A percentile compares a stretch with the other conserved stretches of the same genome.
These are phyloP conservation scores for Auriculariales sp. DNA, from an alignment of 768 basidiomycete genomes.

Conservation along the genomic window DNA sequence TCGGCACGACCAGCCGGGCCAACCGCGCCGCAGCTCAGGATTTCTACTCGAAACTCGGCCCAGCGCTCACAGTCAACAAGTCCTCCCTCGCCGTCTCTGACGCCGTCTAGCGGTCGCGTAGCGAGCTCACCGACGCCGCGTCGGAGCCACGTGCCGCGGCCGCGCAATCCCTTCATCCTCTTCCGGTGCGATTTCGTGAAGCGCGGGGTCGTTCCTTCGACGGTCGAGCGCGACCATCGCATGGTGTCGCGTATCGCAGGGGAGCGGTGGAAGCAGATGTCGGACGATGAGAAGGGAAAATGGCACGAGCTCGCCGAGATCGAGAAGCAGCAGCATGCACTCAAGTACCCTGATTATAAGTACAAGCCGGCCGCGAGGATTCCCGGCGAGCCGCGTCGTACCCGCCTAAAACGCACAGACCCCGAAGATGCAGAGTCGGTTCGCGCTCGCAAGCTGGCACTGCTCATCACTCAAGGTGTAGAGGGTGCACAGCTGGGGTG, in stretches of 20 bases:
- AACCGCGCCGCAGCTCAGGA: too few relatives aligned
- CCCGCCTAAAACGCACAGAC: background rate
- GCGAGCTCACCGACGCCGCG: too few relatives aligned
- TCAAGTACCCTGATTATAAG: constrained; percentile 45
- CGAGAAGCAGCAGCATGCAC: constrained; percentile 43
- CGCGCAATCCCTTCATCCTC: constrained; percentile 67
- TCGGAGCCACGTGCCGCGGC: constrained; percentile 64
- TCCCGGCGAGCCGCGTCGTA: background rate
- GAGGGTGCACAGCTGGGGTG: background rate
- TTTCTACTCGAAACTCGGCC: too few relatives aligned
- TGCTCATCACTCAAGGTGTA: background rate
- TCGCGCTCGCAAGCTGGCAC: background rate
- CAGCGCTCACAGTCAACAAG: too few relatives aligned
- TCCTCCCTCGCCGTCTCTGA: too few relatives aligned
- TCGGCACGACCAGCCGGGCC: too few relatives aligned
- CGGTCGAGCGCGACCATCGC: constrained; percentile 55
- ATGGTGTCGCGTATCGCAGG: constrained; percentile 59
- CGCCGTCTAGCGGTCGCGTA: too few relatives aligned
- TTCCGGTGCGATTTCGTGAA: constrained; percentile 62
- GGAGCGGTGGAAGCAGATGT: constrained; percentile 47
- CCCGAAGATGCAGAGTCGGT: background rate
- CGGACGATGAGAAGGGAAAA: constrained; percentile 27
- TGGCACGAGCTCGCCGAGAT: constrained; percentile 39
- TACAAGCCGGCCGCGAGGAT: constrained; percentile 30
- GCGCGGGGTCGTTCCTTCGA: constrained; percentile 38